phyloP scores from a whole-genome alignment of 352 stramenopile species.

The Globisporangium heterothallicum region DNA sequence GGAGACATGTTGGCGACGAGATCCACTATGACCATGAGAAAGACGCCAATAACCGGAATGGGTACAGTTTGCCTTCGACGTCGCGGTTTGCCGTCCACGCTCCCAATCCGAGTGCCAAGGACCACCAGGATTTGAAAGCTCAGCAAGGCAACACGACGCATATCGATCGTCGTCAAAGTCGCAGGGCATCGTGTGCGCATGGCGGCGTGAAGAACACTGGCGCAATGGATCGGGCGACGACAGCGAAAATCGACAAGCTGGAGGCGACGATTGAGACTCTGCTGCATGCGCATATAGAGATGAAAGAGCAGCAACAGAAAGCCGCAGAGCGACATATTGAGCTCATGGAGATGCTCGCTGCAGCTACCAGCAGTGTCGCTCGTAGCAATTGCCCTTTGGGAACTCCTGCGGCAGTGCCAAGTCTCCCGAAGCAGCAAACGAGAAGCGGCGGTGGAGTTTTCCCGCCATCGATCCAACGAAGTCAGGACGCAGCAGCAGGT shows the following conservation, averaged over 20 bases:
- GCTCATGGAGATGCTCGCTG: constrained; percentile 29
- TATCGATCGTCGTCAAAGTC: background rate
- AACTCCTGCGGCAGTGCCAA: constrained; percentile 4
- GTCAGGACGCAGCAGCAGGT: background rate
- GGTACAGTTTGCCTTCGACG: background rate
- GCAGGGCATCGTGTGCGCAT: background rate
- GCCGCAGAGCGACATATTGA: constrained; percentile 28
- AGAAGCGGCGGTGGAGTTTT: background rate
- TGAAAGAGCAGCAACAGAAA: constrained; percentile 35
- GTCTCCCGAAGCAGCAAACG: background rate
- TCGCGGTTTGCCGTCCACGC: background rate
- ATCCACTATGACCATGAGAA: background rate
- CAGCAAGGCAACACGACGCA: background rate
- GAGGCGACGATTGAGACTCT: constrained; percentile 38
- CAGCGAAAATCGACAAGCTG: constrained; percentile 43
- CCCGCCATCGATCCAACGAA: constrained; percentile 1
- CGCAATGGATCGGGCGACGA: constrained; percentile 13
- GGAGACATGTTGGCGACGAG: background rate
- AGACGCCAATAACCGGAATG: background rate
- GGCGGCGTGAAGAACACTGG: background rate
- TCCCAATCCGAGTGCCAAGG: background rate
- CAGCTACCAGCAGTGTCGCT: background rate
- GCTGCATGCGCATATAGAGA: constrained; percentile 29
- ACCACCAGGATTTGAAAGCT: background rate
- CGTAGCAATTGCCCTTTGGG: background rate